Evolutionary conservation across 768 basidiomycete species (phyloP).

Genomic region (Auricularia sp.): DNA sequence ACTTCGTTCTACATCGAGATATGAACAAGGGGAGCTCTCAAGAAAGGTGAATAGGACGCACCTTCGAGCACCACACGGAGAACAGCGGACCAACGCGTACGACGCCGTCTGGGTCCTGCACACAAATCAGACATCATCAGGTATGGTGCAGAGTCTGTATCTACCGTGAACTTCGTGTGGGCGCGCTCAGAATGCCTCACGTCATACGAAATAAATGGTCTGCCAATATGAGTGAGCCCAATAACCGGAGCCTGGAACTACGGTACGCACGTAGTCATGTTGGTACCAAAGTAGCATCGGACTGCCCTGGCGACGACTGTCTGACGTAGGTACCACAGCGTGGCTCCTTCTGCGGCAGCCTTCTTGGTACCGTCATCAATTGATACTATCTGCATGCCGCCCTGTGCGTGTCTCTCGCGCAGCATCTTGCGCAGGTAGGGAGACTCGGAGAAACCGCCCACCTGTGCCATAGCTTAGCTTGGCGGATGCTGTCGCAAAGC

Average conservation of each 20-base stretch:
- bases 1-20: neutral
- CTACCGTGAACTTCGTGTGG: neutral
- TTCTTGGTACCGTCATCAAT: slow-evolving; percentile 1
- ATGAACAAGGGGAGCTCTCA: neutral
- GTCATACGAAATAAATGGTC: neutral
- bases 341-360: slow-evolving; percentile 3
- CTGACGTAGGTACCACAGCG: slow-evolving; percentile 4
- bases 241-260: too few relatives aligned
- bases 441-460: neutral
- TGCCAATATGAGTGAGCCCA: too few relatives aligned
- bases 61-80: neutral
- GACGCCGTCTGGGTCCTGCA: neutral
- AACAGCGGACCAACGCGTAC: neutral
- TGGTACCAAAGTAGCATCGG: neutral
- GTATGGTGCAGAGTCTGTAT: neutral
- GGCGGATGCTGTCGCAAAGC: neutral
- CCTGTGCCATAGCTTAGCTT: neutral
- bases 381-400: neutral
- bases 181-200: neutral
- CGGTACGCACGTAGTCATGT: neutral
- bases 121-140: neutral
- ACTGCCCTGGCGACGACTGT: slow-evolving; percentile 1
- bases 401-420: neutral
- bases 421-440: neutral
- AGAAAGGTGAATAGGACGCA: neutral